Base-by-base conservation (phyloP, 2,329 filamentous ascomycete species). In the Phaeoacremonium minimum region DNA sequence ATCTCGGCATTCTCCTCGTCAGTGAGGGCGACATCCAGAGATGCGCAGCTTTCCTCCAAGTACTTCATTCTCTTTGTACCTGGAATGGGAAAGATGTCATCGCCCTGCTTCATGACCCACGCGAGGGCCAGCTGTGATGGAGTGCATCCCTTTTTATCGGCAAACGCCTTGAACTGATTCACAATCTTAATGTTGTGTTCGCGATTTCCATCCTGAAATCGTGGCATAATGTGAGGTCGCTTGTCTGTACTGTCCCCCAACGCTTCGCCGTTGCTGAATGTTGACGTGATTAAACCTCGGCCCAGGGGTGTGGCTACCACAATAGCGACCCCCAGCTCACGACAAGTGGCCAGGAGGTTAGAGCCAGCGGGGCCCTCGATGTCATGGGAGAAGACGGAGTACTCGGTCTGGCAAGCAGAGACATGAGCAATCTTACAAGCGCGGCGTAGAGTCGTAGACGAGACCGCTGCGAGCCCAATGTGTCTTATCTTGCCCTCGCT, bases 301-400 rank as follows among this genome's bases (percentile, higher is more conserved):
- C 73, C 74, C 6, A 80, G 65, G 2, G 76, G 76, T 15, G 66
- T 70, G 55, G 76, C 78, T 2, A 71, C 68, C 2, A 80, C 64
- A 13, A 75, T 57, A 4, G 68, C 62, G 6, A 76, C 58, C 3
- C 75, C 74, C 2, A 80, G 62, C 46, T 78, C 71, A 18, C 71
- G 61, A 12, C 64, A 69, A 1, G 75, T 71, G 29, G 64, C 57
- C 9, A 79, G 53, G 20, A 79, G 51, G 14, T 61, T 58, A 7
- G 66, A 69, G 7, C 64, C 55, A 4, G 51, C 57, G 13, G 69
- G 69, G 9, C 22, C 22, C 52, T 83, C 78, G 43, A 84, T 76
- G 40, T 77, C 66, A 26, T 83, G 63, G 3, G 66, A 55, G 48
- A 74, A 77, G 2, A 69, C 69, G 4, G 59, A 66, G 49, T 69